These are phyloP conservation scores for Anthoceros angustus DNA, from an alignment of 225 moss, liverwort and hornwort genomes.

Conservation along the genomic window DNA sequence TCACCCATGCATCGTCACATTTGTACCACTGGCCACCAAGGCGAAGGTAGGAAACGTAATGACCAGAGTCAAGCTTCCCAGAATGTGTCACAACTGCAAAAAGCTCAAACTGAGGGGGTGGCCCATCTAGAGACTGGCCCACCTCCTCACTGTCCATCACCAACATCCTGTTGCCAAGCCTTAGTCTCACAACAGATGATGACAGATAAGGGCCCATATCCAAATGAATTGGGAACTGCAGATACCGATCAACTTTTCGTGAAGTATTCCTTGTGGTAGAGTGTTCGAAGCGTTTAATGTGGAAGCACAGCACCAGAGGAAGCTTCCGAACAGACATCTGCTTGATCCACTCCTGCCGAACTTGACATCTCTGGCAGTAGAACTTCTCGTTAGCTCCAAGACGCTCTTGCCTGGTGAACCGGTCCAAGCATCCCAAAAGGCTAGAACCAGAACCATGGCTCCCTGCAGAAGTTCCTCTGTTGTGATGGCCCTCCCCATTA, in stretches of 20 bases:
- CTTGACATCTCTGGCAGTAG: conserved; percentile 68
- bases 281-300: conserved; percentile 93
- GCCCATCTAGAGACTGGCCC: conserved; percentile 19
- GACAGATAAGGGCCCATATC: conserved; percentile 77
- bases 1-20: conserved; percentile 93
- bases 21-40: conserved; percentile 79
- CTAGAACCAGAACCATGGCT: conserved; percentile 46
- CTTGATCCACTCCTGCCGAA: conserved; percentile 79
- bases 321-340: conserved; percentile 88
- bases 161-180: conserved; percentile 75
- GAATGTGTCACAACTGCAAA: conserved; percentile 97
- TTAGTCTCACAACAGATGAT: conserved; percentile 68
- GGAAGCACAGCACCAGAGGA: conserved; percentile 73
- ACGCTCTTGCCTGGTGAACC: conserved; percentile 74
- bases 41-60: conserved; percentile 76
- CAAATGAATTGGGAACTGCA: conserved; percentile 72
- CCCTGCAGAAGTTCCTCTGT: conserved; percentile 55
- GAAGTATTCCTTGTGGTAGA: conserved; percentile 74
- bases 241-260: conserved; percentile 78
- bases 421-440: conserved; percentile 72
- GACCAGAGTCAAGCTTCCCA: conserved; percentile 87
- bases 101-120: conserved; percentile 59
- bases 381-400: conserved; percentile 76
- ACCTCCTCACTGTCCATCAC: conserved; percentile 38
- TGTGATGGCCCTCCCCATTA: conserved; percentile 51